phyloP scores from a whole-genome alignment of 129 eudicot species.

The Tagetes patula region DNA sequence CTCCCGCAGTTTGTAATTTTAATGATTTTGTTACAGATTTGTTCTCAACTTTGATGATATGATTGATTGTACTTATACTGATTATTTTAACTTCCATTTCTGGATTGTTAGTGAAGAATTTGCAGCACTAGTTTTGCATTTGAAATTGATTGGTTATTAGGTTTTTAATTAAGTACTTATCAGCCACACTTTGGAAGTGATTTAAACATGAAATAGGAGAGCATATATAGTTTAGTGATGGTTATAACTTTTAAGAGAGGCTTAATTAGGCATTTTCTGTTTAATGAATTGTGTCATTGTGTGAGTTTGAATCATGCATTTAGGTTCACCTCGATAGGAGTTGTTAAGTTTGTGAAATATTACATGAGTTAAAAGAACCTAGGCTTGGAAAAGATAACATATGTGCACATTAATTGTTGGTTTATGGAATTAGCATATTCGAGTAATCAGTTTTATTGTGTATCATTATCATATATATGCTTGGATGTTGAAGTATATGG shows the following conservation, averaged over 20 bases:
- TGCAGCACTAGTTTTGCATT: neutral
- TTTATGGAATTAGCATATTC: neutral
- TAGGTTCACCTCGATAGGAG: neutral
- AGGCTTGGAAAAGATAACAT: neutral
- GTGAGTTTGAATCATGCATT: neutral
- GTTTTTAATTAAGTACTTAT: conserved; percentile 2
- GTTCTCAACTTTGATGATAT: neutral
- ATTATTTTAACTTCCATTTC: neutral
- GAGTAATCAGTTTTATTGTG: neutral
- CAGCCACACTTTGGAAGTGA: neutral
- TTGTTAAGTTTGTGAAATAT: neutral
- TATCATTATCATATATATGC: neutral
- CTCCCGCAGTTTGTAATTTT: neutral
- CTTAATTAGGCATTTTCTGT: neutral
- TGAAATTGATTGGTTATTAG: conserved; percentile 11
- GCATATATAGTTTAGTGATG: neutral
- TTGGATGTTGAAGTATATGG: neutral
- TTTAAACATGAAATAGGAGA: neutral
- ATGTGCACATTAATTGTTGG: neutral
- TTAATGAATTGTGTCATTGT: neutral
- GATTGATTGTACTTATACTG: neutral
- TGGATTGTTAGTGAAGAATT: neutral
- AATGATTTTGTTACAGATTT: neutral
- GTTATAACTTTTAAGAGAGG: neutral
- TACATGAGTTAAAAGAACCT: neutral